These are phyloP conservation scores for Scenedesmus sp. DNA, from an alignment of 163 green algal genomes.

Conservation along the genomic window DNA sequence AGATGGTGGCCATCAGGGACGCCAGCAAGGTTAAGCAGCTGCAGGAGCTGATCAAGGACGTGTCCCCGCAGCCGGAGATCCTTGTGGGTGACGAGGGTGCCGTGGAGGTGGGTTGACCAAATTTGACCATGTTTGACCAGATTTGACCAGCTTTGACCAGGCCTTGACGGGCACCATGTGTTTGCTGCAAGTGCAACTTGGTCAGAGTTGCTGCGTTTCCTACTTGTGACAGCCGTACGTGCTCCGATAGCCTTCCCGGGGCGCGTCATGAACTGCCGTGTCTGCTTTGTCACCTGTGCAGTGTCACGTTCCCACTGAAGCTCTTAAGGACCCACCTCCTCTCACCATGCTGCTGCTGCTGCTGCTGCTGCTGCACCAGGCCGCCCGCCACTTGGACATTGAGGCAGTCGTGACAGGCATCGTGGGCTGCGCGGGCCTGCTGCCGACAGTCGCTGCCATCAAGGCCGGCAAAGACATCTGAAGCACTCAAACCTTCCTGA, in stretches of 20 bases:
- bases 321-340: too few relatives aligned
- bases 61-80: slow-evolving; percentile 90
- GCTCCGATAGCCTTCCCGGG: too few relatives aligned
- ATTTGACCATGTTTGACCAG: background rate
- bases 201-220: too few relatives aligned
- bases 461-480: slow-evolving; percentile 97
- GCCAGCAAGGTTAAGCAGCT: slow-evolving; percentile 78
- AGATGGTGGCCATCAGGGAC: slow-evolving; percentile 91
- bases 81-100: slow-evolving; percentile 74
- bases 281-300: background rate
- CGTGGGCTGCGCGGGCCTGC: slow-evolving; percentile 96
- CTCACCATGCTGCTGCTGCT: background rate
- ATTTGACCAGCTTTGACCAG: background rate
- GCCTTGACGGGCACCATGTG: background rate
- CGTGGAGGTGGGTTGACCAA: slow-evolving; percentile 67
- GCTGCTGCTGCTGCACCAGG: slow-evolving; percentile 14
- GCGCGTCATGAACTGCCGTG: too few relatives aligned
- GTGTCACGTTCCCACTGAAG: background rate
- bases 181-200: too few relatives aligned
- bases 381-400: slow-evolving; percentile 76
- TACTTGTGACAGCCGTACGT: too few relatives aligned
- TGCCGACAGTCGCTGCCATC: slow-evolving; percentile 97
- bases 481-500: too few relatives aligned
- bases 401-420: slow-evolving; percentile 92
- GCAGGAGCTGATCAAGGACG: slow-evolving; percentile 87